Evolutionary conservation across 1,284 basidiomycete genomes (phyloP), one percentile per base, ranked within the genome.

Genomic region (Irpex rosettiformis): DNA sequence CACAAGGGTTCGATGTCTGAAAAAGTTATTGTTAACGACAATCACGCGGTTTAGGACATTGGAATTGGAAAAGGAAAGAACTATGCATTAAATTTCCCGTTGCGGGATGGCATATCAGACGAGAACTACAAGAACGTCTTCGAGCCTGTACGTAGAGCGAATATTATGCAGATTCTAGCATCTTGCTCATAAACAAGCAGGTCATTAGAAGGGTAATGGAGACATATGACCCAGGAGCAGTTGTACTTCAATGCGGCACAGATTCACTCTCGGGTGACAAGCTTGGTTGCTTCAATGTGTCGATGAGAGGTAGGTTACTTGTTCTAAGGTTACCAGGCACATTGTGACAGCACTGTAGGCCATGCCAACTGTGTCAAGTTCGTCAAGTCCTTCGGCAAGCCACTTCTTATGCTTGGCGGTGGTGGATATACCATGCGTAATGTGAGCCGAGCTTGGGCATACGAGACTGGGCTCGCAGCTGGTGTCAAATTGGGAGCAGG

Each of bases 401-500:
- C 97, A 0, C 73, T 99, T 24, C 77, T 99, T 13, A 80, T 99
- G 48, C 85, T 99, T 7, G 97, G 97, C 21, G 97, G 97, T 18
- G 97, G 97, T 6, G 97, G 97, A 0, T 99, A 99, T 74, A 99
- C 97, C 1, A 98, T 99, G 85, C 89, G 96, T 53, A 98, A 98
- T 62, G 97, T 98, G 61, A 94, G 92, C 64, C 84, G 97, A 52
- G 93, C 93, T 7, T 99, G 97, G 97, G 96, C 97, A 16, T 99
- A 88, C 70, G 97, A 99, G 75, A 99, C 97, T 1, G 97, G 97
- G 16, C 75, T 99, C 33, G 97, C 96, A 4, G 95, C 96, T 10
- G 97, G 97, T 8, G 92, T 97, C 24, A 94, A 98, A 71, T 83
- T 99, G 5, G 90, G 88, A 51, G 81, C 88, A 64, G 86, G 94